Percentiles rank a stretch among this genome's conserved stretches.
Conservation (phyloP, 805 yeast genomes). For the Trichomonascus vanleenenianus region DNA sequence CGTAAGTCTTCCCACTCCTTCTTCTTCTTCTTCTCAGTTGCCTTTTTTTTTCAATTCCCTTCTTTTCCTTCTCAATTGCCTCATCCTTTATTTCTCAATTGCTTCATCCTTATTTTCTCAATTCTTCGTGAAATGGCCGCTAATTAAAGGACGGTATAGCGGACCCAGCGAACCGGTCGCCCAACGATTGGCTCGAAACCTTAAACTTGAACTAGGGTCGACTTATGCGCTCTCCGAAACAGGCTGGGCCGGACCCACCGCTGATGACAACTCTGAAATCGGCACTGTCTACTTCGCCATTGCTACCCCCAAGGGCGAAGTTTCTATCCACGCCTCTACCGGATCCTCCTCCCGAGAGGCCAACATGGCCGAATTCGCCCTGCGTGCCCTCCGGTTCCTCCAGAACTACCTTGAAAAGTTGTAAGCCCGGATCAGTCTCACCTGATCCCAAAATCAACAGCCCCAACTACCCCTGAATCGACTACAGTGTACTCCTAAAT, state of each 20-base stretch:
- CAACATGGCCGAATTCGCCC: constrained; percentile 75
- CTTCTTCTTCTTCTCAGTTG: too few relatives aligned
- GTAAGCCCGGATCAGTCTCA: not conserved
- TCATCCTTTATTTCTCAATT: not conserved
- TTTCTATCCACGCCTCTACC: constrained; percentile 39
- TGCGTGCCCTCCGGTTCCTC: constrained; percentile 53
- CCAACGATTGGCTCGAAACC: constrained; percentile 64
- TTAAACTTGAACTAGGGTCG: constrained; percentile 73
- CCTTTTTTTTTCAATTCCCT: constrained; percentile 3
- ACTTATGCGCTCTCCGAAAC: constrained; percentile 78
- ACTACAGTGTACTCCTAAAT: too few relatives aligned
- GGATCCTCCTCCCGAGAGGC: constrained; percentile 43
- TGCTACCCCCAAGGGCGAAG: constrained; percentile 54
- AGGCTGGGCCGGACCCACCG: constrained; percentile 76
- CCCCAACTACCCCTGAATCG: too few relatives aligned
- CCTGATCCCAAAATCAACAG: too few relatives aligned
- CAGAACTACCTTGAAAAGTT: constrained; percentile 38
- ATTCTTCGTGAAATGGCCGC: too few relatives aligned
- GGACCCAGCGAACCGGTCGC: constrained; percentile 80
- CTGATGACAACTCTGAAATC: constrained; percentile 19
- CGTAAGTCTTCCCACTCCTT: too few relatives aligned
- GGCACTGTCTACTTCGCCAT: constrained; percentile 72
- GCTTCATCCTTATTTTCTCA: too few relatives aligned
- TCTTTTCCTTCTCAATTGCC: not conserved
- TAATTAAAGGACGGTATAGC: too few relatives aligned